Percentiles rank a stretch among this genome's conserved stretches.
phyloP scores from a whole-genome alignment of 805 yeast species.

The Teunomyces gatunensis region DNA sequence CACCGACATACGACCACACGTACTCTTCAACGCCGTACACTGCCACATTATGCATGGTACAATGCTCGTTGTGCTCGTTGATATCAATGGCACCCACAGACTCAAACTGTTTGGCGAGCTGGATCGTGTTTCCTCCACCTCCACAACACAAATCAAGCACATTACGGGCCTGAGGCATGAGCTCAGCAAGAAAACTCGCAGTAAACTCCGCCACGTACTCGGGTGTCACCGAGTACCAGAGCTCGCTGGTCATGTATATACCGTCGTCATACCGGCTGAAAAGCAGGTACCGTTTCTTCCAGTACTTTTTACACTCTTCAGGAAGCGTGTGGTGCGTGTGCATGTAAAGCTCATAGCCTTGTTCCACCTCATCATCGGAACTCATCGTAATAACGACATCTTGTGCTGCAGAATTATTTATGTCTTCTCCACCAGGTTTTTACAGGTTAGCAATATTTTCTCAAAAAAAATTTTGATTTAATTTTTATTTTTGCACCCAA shows the following conservation, averaged over 20 bases:
- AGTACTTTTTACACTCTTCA: conserved; percentile 46
- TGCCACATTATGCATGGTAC: conserved; percentile 63
- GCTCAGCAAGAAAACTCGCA: conserved; percentile 51
- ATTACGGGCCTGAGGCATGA: conserved; percentile 47
- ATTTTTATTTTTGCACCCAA: background rate
- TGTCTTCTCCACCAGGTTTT: background rate
- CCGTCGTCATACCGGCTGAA: conserved; percentile 69
- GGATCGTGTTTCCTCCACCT: conserved; percentile 84
- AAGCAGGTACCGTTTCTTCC: conserved; percentile 58
- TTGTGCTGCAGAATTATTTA: background rate
- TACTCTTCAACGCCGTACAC: conserved; percentile 57
- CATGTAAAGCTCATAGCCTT: conserved; percentile 32
- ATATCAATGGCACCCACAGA: conserved; percentile 62
- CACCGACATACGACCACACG: conserved; percentile 49
- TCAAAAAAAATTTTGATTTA: background rate
- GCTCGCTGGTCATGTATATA: conserved; percentile 62
- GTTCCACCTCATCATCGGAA: conserved; percentile 7
- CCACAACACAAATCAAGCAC: conserved; percentile 78
- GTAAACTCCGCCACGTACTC: conserved; percentile 64
- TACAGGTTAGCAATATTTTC: background rate
- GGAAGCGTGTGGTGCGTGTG: conserved; percentile 42
- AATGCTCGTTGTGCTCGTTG: conserved; percentile 57
- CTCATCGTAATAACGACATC: background rate
- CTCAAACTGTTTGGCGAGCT: conserved; percentile 60
- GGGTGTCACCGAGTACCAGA: conserved; percentile 90